These are phyloP conservation scores for Lentinula novae-zelandiae DNA, from an alignment of 1,284 basidiomycete genomes.

Conservation along the genomic window DNA sequence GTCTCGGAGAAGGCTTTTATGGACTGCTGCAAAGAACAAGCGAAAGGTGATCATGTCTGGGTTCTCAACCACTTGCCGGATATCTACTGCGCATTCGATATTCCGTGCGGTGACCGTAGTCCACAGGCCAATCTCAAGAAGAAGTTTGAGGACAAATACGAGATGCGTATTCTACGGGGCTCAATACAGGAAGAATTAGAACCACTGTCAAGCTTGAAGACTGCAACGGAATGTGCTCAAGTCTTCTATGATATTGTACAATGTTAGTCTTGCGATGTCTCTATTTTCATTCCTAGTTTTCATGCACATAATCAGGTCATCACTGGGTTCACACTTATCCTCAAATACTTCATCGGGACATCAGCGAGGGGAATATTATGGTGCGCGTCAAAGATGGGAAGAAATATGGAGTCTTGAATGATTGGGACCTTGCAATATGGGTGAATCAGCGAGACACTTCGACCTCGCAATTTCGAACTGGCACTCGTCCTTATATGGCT, in stretches of 20 bases:
- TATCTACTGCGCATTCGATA: background rate
- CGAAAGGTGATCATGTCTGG: background rate
- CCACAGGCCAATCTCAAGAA: background rate
- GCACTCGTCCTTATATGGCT: constrained; percentile 10
- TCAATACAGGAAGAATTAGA: background rate
- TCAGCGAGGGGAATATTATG: too few species aligned
- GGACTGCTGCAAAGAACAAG: background rate
- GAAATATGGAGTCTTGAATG: too few species aligned
- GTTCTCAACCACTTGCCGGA: background rate
- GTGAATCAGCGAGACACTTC: background rate
- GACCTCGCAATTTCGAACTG: constrained; percentile 1
- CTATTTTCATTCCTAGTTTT: background rate
- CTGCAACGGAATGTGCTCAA: background rate
- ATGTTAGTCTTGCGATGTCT: background rate
- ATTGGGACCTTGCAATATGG: too few species aligned
- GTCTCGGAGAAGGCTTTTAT: background rate
- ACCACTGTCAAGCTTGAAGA: background rate
- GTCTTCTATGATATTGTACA: constrained; percentile 2
- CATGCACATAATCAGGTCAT: background rate
- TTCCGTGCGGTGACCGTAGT: background rate
- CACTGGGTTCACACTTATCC: background rate
- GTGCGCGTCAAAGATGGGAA: too few species aligned
- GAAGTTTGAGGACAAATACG: background rate
- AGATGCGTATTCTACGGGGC: background rate
- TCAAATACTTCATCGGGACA: too few species aligned